Evolutionary conservation across 2,329 filamentous ascomycete genomes (phyloP).

Genomic region (Pestalotiopsis sp.): DNA sequence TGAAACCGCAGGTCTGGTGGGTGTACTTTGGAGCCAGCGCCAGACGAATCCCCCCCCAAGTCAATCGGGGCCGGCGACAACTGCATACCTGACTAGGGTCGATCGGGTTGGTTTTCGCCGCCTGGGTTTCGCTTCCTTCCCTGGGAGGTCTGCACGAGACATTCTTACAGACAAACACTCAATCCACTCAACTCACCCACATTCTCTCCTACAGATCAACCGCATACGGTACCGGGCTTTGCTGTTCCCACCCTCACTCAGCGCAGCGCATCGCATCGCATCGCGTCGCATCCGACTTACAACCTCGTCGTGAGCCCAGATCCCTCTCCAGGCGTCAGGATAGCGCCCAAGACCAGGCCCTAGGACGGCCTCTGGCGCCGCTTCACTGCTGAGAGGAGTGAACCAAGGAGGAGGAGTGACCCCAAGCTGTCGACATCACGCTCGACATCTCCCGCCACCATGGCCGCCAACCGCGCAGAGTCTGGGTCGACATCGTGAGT

Average conservation of each 20-base stretch:
- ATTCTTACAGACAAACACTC: neutral
- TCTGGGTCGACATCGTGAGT: constrained; percentile 67
- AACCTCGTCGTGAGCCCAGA: neutral
- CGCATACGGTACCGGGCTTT: neutral
- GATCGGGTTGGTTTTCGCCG: neutral
- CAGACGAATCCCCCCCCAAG: neutral
- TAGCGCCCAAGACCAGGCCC: constrained; percentile 6
- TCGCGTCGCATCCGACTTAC: neutral
- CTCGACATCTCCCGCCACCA: constrained; percentile 25
- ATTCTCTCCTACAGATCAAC: neutral
- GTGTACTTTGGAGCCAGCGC: neutral
- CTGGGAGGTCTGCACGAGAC: neutral
- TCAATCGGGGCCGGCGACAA: neutral
- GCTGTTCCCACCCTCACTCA: neutral
- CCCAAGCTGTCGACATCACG: neutral
- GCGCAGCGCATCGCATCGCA: neutral
- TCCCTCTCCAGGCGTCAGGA: constrained; percentile 2
- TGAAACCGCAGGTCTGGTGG: neutral
- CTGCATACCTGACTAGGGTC: neutral
- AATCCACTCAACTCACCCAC: neutral
- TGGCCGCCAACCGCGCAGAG: constrained; percentile 56
- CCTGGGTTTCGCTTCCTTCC: neutral
- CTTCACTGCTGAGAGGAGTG: constrained; percentile 1
- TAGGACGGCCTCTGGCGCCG: constrained; percentile 13
- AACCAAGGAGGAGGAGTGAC: constrained; percentile 6